phyloP scores from a whole-genome alignment of 2,329 filamentous ascomycete genomes.

The Penicillium psychrosexuale region DNA sequence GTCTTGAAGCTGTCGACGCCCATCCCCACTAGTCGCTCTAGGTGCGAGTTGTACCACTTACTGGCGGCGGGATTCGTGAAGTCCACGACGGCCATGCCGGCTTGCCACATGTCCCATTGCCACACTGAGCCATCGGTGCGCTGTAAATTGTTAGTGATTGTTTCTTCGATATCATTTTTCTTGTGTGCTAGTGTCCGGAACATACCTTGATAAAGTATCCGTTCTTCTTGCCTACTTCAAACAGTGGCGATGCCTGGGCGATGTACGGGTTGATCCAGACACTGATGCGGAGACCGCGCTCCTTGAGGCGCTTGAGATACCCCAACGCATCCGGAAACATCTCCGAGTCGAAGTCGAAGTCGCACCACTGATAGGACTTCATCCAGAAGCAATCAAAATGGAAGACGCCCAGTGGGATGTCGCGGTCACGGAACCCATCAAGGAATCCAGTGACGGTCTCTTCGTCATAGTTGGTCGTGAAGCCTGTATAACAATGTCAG shows the following conservation, averaged over 20 bases:
- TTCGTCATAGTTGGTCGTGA: slow-evolving; percentile 71
- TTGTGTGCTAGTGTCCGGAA: neutral
- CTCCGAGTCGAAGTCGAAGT: slow-evolving; percentile 67
- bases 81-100: slow-evolving; percentile 71
- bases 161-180: neutral
- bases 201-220: slow-evolving; percentile 63
- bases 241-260: slow-evolving; percentile 65
- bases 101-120: slow-evolving; percentile 77
- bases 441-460: slow-evolving; percentile 64
- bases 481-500: slow-evolving; percentile 43
- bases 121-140: slow-evolving; percentile 66
- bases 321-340: slow-evolving; percentile 66
- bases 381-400: slow-evolving; percentile 80
- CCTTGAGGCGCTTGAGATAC: slow-evolving; percentile 63
- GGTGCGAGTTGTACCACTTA: slow-evolving; percentile 61
- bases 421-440: slow-evolving; percentile 63
- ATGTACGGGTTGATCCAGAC: slow-evolving; percentile 78
- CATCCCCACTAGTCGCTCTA: slow-evolving; percentile 63
- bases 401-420: slow-evolving; percentile 67
- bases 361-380: slow-evolving; percentile 71
- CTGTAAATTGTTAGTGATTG: slow-evolving; percentile 14
- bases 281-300: slow-evolving; percentile 63
- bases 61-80: slow-evolving; percentile 69
- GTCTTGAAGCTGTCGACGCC: slow-evolving; percentile 73
- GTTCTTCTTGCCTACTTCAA: slow-evolving; percentile 59